phyloP scores from a whole-genome alignment of 306 rosid species.

The Lupinus albus region DNA sequence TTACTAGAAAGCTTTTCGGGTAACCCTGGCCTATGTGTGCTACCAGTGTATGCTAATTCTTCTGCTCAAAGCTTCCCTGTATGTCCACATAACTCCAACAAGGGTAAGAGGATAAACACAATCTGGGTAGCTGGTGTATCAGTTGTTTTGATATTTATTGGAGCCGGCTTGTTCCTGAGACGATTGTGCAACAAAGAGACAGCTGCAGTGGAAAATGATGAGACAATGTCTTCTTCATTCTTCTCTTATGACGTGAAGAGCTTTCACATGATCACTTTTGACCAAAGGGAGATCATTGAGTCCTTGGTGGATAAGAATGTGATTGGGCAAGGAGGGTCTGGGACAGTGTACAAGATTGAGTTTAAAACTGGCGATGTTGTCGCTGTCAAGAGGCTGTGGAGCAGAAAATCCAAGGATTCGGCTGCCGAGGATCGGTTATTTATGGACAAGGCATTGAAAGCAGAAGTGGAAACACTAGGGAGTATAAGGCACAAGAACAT shows the following conservation, averaged over 20 bases:
- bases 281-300: constrained; percentile 68
- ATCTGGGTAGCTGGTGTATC: constrained; percentile 80
- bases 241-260: constrained; percentile 82
- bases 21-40: constrained; percentile 80
- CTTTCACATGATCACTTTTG: constrained; percentile 76
- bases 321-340: constrained; percentile 93
- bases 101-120: constrained; percentile 58
- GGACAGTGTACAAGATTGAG: constrained; percentile 82
- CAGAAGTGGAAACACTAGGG: constrained; percentile 93
- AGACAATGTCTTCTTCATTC: constrained; percentile 60
- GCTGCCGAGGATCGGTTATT: constrained; percentile 58
- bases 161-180: constrained; percentile 61
- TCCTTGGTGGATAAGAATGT: constrained; percentile 86
- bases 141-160: constrained; percentile 60
- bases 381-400: constrained; percentile 82
- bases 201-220: constrained; percentile 66
- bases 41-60: constrained; percentile 48
- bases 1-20: constrained; percentile 85
- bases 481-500: constrained; percentile 91
- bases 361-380: constrained; percentile 70
- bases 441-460: constrained; percentile 65
- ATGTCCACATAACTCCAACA: constrained; percentile 48
- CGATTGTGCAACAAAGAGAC: constrained; percentile 62
- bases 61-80: constrained; percentile 52
- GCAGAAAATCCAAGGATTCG: constrained; percentile 55